Evolutionary conservation across 495 filamentous ascomycete genomes (phyloP), one percentile per base, ranked within the genome.

Genomic region (Annulohypoxylon moriforme): DNA sequence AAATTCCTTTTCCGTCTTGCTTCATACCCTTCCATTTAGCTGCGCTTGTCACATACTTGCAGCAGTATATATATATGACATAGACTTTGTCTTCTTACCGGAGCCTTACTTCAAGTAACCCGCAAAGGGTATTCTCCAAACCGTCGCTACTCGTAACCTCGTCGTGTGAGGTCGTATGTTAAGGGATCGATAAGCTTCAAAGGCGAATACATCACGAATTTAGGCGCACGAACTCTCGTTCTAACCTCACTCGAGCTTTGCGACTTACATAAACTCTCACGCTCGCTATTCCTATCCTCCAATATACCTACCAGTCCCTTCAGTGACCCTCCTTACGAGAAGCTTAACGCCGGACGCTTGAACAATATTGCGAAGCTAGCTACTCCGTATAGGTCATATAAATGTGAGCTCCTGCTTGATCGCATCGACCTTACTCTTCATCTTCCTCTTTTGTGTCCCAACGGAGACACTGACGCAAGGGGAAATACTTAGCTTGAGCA

Each of bases 321-420:
- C 42, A 60, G 22, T 56, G 33, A 14, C 33, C 22, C 49, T 53
- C 27, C 29, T 33, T 34, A 47, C 58, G 42, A 63, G 14, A 20
- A 40, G n/a, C 58, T 9, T 47, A 18, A 38, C 42, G 27, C 58
- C 13, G 34, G 18, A 31, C 33, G 27, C n/a, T 31, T 38, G 44
- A 27, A 33, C n/a, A 10, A 31, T 18, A 29, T 29, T 22, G 14
- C 34, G 10, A 40, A 24, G 34, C 31, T 58, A 24, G 34, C 34
- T 58, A 36, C 11, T 5, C 22, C 59, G 33, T 47, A 68, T 70
- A 69, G 68, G 25, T 46, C 25, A 44, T 50, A 64, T 74, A 64
- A 75, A 74, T 68, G 76, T 76, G 71, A 78, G 66, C 69, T 72
- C 38, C 40, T 40, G 60, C 47, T 59, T 68, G 42, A 57, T n/a